Conservation (phyloP, 208 protist genomes). For the Trypanosoma avium region DNA sequence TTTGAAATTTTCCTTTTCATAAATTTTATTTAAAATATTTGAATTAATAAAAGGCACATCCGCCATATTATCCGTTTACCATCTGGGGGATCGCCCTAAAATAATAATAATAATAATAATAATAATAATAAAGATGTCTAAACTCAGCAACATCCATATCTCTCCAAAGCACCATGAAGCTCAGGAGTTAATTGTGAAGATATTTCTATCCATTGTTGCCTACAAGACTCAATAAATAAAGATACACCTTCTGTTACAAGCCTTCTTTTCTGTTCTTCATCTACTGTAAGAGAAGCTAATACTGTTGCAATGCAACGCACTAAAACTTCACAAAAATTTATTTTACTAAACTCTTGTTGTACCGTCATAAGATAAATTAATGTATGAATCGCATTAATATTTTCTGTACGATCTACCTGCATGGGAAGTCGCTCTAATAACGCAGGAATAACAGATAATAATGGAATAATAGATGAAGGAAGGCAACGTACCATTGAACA, state of each 20-base stretch:
- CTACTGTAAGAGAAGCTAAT: constrained; percentile 45
- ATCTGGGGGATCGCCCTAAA: background rate
- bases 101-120: constrained; percentile 1
- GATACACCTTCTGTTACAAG: constrained; percentile 38
- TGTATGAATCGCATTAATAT: constrained; percentile 58
- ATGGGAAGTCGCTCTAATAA: constrained; percentile 68
- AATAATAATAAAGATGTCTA: background rate
- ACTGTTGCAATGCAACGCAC: constrained; percentile 40
- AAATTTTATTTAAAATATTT: no score
- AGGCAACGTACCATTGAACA: constrained; percentile 73
- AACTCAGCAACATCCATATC: constrained; percentile 29
- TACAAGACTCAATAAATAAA: constrained; percentile 29
- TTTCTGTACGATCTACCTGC: constrained; percentile 78
- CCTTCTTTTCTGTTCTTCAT: constrained; percentile 47
- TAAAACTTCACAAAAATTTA: constrained; percentile 39
- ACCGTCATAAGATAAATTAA: constrained; percentile 48
- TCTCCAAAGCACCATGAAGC: constrained; percentile 34
- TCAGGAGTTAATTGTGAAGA: constrained; percentile 33
- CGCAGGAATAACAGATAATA: constrained; percentile 41
- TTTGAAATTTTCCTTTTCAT: background rate
- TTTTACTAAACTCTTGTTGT: constrained; percentile 23
- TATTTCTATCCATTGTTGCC: constrained; percentile 37
- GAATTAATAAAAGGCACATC: no score
- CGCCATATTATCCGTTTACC: background rate
- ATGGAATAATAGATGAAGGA: constrained; percentile 27